Evolutionary conservation across 257 asterid genomes (phyloP), one percentile per base, ranked within the genome.

Genomic region (Nicotiana noctiflora): DNA sequence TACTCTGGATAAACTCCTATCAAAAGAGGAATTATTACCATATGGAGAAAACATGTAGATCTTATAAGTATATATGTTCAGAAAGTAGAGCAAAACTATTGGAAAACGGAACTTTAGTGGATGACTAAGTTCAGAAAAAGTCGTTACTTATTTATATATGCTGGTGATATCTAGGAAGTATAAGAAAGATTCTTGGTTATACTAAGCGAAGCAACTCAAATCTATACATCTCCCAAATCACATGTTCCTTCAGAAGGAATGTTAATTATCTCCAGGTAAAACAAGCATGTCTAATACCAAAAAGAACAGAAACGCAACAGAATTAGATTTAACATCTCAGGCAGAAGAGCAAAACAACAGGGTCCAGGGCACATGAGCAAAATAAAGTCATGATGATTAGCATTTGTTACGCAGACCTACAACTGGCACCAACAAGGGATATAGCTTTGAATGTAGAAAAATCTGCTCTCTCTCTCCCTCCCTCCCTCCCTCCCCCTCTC

Each of bases 1-100:
- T 79, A 85, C 21, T 86, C 86, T 82, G 93, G 97, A 84, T 96
- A 96, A 0, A 88, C 91, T 84, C 95, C 99, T 94, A 90, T 56
- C 52, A 37, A 60, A 55, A 83, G 84, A 13, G 52, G 60, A 70
- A 49, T 23, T 79, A 59, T 27, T 56, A 81, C 6, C 56, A 44
- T 76, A 44, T 7, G 49, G 14, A 63, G 51, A 59, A 46, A 56
- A 31, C 56, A 65, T 51, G 60, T 34, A 61, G n/a, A 52, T 18
- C 37, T 15, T 14, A 44, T 53, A 74, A 21, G 4, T 51, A 29
- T 8, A 57, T 8, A 10, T 67, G 53, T 67, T 55, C 31, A 67
- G 76, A n/a, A 37, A 10, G 76, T 53, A 9, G 75, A 4, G 17
- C 9, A 66, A 9, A 66, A 66, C 53, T 18, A 37, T 18, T 67